phyloP scores from a whole-genome alignment of 495 filamentous ascomycete species.

The Talaromyces liani region DNA sequence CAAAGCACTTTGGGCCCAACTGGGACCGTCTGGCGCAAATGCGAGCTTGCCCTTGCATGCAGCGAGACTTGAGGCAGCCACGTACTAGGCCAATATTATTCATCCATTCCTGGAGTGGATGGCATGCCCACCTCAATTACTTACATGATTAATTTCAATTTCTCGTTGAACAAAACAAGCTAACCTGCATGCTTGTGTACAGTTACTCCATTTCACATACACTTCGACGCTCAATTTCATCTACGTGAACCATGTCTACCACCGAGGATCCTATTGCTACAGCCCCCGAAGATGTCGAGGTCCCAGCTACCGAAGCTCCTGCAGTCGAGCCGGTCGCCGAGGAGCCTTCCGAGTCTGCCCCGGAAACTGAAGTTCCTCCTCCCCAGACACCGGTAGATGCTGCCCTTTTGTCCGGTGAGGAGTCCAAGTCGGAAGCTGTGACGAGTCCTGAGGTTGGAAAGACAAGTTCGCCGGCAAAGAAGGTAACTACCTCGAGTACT shows the following conservation, averaged over 20 bases:
- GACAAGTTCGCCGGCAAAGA: constrained; percentile 25
- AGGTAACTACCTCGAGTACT: not conserved
- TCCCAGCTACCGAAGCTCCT: not conserved
- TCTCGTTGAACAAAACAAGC: not conserved
- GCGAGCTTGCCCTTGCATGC: not conserved
- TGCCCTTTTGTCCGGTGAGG: constrained; percentile 30
- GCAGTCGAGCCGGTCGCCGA: not conserved
- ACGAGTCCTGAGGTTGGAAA: constrained; percentile 35
- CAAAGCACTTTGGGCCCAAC: not conserved
- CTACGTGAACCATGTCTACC: constrained; percentile 1
- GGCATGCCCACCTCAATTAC: not conserved
- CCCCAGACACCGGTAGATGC: constrained; percentile 37
- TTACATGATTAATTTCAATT: not conserved
- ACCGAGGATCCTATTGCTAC: not conserved
- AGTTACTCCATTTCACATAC: not conserved
- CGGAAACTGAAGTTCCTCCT: constrained; percentile 23
- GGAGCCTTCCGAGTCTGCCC: not conserved
- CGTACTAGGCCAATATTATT: not conserved
- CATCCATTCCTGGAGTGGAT: not conserved
- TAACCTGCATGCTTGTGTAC: not conserved
- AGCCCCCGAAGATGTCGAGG: not conserved
- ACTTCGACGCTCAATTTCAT: not conserved
- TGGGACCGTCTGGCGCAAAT: not conserved
- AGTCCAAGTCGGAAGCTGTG: constrained; percentile 17
- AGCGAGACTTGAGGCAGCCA: not conserved